These are phyloP conservation scores for Calonectria crousiana DNA, from an alignment of 2,329 filamentous ascomycete genomes.

Conservation along the genomic window DNA sequence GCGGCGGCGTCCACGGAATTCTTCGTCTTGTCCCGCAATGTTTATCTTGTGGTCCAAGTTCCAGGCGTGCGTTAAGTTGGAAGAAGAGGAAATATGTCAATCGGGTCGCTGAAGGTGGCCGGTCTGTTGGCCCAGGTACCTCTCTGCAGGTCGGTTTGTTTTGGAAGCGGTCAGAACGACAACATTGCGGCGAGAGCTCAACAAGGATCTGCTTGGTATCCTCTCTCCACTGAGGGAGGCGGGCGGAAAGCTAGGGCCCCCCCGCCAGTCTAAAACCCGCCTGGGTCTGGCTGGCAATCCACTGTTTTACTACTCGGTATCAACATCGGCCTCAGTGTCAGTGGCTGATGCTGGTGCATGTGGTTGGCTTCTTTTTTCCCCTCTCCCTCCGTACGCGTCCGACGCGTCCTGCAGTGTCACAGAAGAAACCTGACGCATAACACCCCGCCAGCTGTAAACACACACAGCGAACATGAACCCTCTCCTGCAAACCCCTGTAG, in stretches of 20 bases:
- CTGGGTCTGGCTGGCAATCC: neutral
- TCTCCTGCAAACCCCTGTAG: slow-evolving; percentile 4
- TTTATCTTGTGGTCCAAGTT: slow-evolving; percentile 15
- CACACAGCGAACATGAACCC: slow-evolving; percentile 2
- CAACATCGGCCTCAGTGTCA: neutral
- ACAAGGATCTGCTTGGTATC: neutral
- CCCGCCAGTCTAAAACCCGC: slow-evolving; percentile 21
- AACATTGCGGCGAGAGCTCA: slow-evolving; percentile 5
- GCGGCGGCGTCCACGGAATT: slow-evolving; percentile 11
- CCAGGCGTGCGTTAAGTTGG: slow-evolving; percentile 2
- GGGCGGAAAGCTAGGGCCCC: slow-evolving; percentile 9
- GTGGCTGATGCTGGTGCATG: neutral
- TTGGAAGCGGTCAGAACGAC: slow-evolving; percentile 23
- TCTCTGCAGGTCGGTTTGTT: slow-evolving; percentile 14
- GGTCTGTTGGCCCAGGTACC: slow-evolving; percentile 24
- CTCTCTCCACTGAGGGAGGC: slow-evolving; percentile 6
- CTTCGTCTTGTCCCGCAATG: slow-evolving; percentile 4
- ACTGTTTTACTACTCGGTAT: neutral
- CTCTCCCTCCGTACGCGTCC: neutral
- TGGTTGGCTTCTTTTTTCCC: neutral
- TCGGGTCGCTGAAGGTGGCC: slow-evolving; percentile 10
- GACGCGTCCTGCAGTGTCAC: neutral
- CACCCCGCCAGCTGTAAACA: slow-evolving; percentile 8
- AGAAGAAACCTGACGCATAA: neutral
- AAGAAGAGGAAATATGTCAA: neutral